Conservation (phyloP, 306 rosid species). For the Amphicarpaea edgeworthii region DNA sequence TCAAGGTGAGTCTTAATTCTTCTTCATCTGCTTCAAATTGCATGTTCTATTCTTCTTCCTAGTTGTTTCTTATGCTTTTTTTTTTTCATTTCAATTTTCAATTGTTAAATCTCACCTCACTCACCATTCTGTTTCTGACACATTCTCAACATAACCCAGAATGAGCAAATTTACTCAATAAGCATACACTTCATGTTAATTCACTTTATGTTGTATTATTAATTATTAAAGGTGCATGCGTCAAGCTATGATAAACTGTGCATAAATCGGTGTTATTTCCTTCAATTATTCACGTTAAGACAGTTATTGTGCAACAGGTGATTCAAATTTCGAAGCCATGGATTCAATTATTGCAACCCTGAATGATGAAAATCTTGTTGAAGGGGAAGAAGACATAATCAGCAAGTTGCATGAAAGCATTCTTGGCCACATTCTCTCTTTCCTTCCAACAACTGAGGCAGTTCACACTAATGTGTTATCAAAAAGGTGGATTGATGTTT, state of each 20-base stretch:
- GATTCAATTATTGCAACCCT: not conserved
- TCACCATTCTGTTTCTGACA: not conserved
- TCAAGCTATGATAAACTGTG: not conserved
- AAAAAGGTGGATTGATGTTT: conserved; percentile 35
- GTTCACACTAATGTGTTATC: conserved; percentile 40
- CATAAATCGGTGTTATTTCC: not conserved
- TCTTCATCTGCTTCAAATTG: not conserved
- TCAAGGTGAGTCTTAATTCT: conserved; percentile 3
- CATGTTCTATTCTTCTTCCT: not conserved
- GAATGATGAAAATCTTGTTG: not conserved
- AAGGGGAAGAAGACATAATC: conserved; percentile 38
- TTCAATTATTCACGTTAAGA: not conserved
- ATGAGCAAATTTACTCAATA: not conserved
- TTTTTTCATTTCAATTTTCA: not conserved
- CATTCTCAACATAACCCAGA: not conserved
- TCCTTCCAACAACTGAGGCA: conserved; percentile 38
- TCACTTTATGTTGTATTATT: not conserved
- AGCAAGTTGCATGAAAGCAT: conserved; percentile 45
- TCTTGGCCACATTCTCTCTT: conserved; percentile 40
- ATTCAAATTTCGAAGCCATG: not conserved
- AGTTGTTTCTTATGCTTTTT: not conserved
- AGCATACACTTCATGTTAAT: not conserved
- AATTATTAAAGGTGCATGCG: not conserved
- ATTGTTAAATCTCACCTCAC: not conserved
- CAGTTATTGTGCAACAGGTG: not conserved